Conservation (phyloP, 2,329 filamentous ascomycete genomes). For the Mollisiaceae sp. region DNA sequence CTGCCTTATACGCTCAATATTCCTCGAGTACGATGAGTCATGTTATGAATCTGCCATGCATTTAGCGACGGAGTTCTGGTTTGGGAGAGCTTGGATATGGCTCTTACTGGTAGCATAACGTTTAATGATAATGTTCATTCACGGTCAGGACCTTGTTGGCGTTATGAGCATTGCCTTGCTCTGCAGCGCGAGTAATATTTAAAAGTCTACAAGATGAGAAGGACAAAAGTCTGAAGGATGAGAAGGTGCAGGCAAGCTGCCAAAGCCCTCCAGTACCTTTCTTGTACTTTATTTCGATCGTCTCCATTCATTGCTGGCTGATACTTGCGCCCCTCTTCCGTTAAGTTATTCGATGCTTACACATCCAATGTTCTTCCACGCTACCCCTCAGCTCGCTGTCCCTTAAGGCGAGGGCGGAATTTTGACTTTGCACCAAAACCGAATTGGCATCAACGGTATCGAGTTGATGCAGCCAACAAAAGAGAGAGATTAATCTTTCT, state of each 20-base stretch:
- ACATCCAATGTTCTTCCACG: no score
- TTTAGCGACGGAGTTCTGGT: constrained; percentile 39
- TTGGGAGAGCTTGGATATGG: constrained; percentile 8
- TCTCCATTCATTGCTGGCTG: neutral
- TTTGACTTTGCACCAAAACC: no score
- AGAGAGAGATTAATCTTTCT: no score
- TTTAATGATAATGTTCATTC: constrained; percentile 34
- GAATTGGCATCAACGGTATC: no score
- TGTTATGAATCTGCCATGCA: constrained; percentile 17
- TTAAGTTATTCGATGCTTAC: neutral
- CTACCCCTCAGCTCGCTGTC: no score
- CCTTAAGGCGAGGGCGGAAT: no score
- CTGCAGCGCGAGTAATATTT: neutral
- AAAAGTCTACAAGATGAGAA: no score
- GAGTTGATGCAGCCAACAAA: no score
- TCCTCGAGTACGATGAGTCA: constrained; percentile 28
- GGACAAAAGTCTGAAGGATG: neutral
- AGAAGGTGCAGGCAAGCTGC: neutral
- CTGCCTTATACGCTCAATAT: constrained; percentile 40
- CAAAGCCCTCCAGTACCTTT: neutral
- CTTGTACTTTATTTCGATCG: neutral
- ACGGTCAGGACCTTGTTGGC: neutral
- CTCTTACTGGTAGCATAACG: constrained; percentile 19
- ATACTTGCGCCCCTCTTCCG: neutral
- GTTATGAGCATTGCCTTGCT: neutral